Evolutionary conservation across 1,284 basidiomycete genomes (phyloP).

Genomic region (Boletus putidus): DNA sequence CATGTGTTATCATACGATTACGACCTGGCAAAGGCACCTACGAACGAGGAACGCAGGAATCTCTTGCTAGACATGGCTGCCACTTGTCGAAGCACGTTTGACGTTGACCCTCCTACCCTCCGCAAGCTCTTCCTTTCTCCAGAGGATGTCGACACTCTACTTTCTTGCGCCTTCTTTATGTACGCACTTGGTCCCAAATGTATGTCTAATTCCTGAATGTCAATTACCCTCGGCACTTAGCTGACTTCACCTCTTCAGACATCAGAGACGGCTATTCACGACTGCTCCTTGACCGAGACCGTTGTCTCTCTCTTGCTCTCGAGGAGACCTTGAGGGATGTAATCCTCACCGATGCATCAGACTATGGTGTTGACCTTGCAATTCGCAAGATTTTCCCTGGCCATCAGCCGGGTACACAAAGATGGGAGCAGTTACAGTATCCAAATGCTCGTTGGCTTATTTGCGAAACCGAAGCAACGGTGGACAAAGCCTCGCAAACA

Average conservation of each 20-base stretch:
- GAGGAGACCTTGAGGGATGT: conserved; percentile 20
- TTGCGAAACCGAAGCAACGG: neutral
- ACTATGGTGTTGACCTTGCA: conserved; percentile 38
- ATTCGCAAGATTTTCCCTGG: conserved; percentile 37
- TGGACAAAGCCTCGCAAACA: neutral
- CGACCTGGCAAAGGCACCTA: no score
- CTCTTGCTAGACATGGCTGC: no score
- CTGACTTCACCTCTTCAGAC: conserved; percentile 12
- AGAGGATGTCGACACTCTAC: conserved; percentile 32
- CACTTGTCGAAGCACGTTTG: neutral
- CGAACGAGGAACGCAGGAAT: no score
- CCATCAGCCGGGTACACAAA: neutral
- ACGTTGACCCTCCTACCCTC: conserved; percentile 7
- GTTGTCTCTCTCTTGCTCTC: conserved; percentile 31
- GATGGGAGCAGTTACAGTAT: neutral
- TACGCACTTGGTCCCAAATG: neutral
- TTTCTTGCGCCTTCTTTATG: conserved; percentile 40
- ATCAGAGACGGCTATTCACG: neutral
- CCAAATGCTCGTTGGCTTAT: conserved; percentile 4
- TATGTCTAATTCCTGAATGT: neutral
- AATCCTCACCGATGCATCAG: conserved; percentile 1
- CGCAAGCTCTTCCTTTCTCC: conserved; percentile 19
- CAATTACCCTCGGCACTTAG: neutral
- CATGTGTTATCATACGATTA: neutral
- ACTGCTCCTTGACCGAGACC: conserved; percentile 25